Conservation (phyloP, 2,329 filamentous ascomycete genomes). For the Rachicladosporium sp. region DNA sequence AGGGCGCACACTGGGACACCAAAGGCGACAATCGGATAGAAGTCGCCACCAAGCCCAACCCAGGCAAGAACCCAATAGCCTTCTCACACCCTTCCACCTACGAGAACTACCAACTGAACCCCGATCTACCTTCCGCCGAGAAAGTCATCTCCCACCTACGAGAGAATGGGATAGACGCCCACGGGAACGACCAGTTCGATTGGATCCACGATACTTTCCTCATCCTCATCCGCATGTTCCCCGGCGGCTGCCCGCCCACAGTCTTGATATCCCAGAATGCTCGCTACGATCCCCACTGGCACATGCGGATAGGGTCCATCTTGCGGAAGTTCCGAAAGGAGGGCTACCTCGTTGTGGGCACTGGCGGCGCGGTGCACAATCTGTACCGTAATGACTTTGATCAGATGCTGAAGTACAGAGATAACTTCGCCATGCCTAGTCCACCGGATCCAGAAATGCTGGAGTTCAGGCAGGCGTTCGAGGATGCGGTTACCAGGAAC, state of each 20-base stretch:
- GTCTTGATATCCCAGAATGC: constrained; percentile 46
- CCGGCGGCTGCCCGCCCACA: constrained; percentile 50
- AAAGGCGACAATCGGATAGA: constrained; percentile 41
- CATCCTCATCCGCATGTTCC: constrained; percentile 59
- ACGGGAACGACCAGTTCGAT: constrained; percentile 45
- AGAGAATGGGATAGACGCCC: constrained; percentile 42
- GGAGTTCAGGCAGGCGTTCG: constrained; percentile 53
- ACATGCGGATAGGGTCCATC: constrained; percentile 45
- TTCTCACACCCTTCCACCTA: constrained; percentile 57
- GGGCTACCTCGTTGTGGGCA: constrained; percentile 45
- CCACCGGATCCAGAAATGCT: constrained; percentile 49
- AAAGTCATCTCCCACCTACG: constrained; percentile 40
- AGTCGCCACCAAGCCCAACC: constrained; percentile 48
- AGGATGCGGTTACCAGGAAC: constrained; percentile 46
- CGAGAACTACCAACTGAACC: constrained; percentile 46
- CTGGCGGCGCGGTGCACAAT: constrained; percentile 57
- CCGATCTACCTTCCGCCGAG: constrained; percentile 43
- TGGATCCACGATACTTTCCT: constrained; percentile 65
- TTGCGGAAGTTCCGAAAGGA: constrained; percentile 44
- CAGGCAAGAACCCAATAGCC: constrained; percentile 50
- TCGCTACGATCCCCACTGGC: constrained; percentile 44
- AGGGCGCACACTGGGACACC: constrained; percentile 48
- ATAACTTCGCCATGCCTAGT: constrained; percentile 49
- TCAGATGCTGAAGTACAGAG: constrained; percentile 50
- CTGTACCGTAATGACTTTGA: constrained; percentile 55